Base-by-base conservation (phyloP, 805 yeast genomes). In the Kodamaea nitidulidarum region DNA sequence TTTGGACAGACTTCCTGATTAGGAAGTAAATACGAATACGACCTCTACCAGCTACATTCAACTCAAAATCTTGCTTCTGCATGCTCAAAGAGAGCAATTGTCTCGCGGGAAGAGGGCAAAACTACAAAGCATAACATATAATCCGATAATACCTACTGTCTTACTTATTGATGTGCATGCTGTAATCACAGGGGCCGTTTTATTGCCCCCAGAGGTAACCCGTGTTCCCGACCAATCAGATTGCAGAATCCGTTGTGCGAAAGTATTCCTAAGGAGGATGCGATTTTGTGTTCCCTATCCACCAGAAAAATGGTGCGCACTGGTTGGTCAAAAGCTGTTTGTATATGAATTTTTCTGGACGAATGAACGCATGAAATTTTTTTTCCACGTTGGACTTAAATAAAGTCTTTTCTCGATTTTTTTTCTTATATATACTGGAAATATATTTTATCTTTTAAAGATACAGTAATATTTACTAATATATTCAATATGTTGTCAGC, bases 401-500 rank as follows among this genome's bases (percentile, higher is more conserved):
- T 28, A 35, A 30, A 34, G 39, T 40, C 40, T 35, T 40, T 43
- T 36, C 36, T 32, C 40, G 28, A 18, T 41, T 34, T 41, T 32
- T 38, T 36, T 40, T 36, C 31, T 41, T 37, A 37, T 37, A 37
- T 35, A 35, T 35, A 37, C 34, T 37, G 38, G 40, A 38, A 44
- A 42, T 42, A 43, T 41, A 45, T 41, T 35, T 39, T 41, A 47
- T 52, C 54, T 52, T 43, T 35, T 41, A 29, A 41, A 38, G 41
- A 30, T 36, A 35, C 35, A 40, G 39, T 42, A 35, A 36, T 38
- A 44, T 38, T 43, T 29, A 15, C 34, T 24, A 38, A 31, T 32
- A 38, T 31, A 38, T 32, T 36, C 48, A 70, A 54, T 63, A 84
- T 84, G 93, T 83, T 84, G 75, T 81, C 90, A 61, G 78, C 81